Evolutionary conservation across 306 rosid species (phyloP), one percentile per base, ranked within the genome.

Genomic region (Vigna unguiculata): DNA sequence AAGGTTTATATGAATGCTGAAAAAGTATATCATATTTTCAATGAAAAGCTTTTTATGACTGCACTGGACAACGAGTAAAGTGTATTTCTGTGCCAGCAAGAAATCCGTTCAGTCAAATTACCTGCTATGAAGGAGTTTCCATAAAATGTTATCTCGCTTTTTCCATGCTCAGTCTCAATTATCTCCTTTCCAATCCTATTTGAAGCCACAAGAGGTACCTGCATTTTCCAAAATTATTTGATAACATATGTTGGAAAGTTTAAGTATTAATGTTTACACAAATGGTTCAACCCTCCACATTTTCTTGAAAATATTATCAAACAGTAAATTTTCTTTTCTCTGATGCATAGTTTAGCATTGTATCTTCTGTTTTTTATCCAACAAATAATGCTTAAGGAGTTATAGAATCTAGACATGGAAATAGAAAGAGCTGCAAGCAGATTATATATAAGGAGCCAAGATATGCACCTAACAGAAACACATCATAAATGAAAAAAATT

Each of bases 41-140:
- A 55, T 40, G 21, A 71, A 80, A 41, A 34, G 67, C 45, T 54
- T 55, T 80, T 10, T 58, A 30, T 52, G 55, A 28, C 22, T 32
- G 57, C 62, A 28, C 32, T 32, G 57, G 43, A 66, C 55, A 38
- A 30, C 47, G 7, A 28, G 46, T 59, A 51, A 66, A 16, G 53
- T 9, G 2, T 28, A 24, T 38, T 84, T 71, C 45, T 2, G 12
- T 22, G 21, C 57, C 17, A 22, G 57, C 49, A 64, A 61, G 17
- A 62, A 24, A 80, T 20, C 52, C 66, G 17, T 40, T 78, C 78
- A 20, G 75, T 72, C 41, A 51, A 75, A 36, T 52, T 89, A 95
- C 98, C 97, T 86, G 98, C 88, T 22, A 95, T 92, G 68, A 95
- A 95, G 81, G 98, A 92, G 89, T 95, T 92, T 40, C 98, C 98